Evolutionary conservation across 2,329 filamentous ascomycete species (phyloP), one percentile per base, ranked within the genome.

Genomic region (Capronia epimyces): DNA sequence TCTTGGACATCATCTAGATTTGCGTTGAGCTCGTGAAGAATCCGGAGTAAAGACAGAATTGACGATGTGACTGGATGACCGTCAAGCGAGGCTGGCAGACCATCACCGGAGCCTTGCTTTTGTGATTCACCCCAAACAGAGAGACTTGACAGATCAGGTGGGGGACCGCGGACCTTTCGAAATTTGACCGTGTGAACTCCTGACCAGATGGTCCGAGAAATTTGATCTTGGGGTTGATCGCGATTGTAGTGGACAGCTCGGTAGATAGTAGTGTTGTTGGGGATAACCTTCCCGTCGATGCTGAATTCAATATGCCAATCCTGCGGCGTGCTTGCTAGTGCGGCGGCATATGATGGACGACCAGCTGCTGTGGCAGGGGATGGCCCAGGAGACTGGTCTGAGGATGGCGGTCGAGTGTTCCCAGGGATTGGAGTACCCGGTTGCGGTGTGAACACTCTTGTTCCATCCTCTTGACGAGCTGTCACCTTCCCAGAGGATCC

Each of bases 231-330:
- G 9, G 76, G 66, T 43, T 78, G 71, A 12, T 75, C 69, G 52
- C 80, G 76, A 71, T 77, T 81, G 64, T 82, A 86, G 64, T 96
- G 88, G 7, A 97, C 88, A 25, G 93, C 93, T 42, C 91, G 85
- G 64, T 97, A 98, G 49, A 98, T 91, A 0, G 93, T 98, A 0
- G 88, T 96, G 62, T 97, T 90, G 60, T 90, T 93, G 0, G 87
- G 77, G 52, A 98, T 86, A 1, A 86, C 79, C 66, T 89, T 89
- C 46, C 80, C 86, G 57, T 94, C 86, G 43, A 97, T 79, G 59
- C 82, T 90, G 69, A 98, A 98, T 64, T 97, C 88, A 54, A 98
- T 89, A 63, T 98, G 91, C 93, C 93, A 98, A 64, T 97, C 90
- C 64, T 94, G 86, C 1, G 90, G 88, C 0, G 81, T 75, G 12